Conservation (phyloP, 2,329 filamentous ascomycete species). For the Fonsecaea nubica region DNA sequence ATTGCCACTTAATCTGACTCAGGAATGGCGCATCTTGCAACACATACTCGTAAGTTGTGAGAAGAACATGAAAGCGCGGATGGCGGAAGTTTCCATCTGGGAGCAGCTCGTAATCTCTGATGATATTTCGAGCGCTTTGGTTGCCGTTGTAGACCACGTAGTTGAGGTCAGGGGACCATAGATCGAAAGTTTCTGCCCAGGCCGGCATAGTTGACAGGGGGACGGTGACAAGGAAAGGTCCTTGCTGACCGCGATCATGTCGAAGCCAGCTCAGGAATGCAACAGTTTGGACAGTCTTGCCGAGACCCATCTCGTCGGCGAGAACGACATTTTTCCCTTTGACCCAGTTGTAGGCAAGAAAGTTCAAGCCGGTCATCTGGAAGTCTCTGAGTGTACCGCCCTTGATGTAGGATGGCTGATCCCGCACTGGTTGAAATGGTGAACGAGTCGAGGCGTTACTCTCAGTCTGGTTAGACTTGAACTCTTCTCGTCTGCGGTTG, state of each 20-base stretch:
- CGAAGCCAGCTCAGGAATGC: slow-evolving; percentile 97
- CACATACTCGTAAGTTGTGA: slow-evolving; percentile 98
- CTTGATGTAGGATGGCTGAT: slow-evolving; percentile 84
- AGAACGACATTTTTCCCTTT: slow-evolving; percentile 94
- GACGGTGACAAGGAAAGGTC: slow-evolving; percentile 95
- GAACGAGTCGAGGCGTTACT: slow-evolving; percentile 76
- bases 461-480: slow-evolving; percentile 79
- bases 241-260: slow-evolving; percentile 86
- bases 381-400: slow-evolving; percentile 88
- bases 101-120: slow-evolving; percentile 87
- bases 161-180: slow-evolving; percentile 94
- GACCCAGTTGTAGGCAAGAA: slow-evolving; percentile 94
- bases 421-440: slow-evolving; percentile 72
- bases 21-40: slow-evolving; percentile 83
- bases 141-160: slow-evolving; percentile 97
- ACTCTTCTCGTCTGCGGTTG: slow-evolving; percentile 79
- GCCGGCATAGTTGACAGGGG: slow-evolving; percentile 96
- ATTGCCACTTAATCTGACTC: slow-evolving; percentile 94
- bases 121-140: slow-evolving; percentile 81
- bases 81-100: slow-evolving; percentile 84
- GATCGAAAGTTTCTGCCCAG: slow-evolving; percentile 97
- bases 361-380: slow-evolving; percentile 92
- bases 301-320: slow-evolving; percentile 97
- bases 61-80: slow-evolving; percentile 94
- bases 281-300: slow-evolving; percentile 97